Evolutionary conservation across 495 filamentous ascomycete species (phyloP).

Genomic region (Bombardia bombarda): DNA sequence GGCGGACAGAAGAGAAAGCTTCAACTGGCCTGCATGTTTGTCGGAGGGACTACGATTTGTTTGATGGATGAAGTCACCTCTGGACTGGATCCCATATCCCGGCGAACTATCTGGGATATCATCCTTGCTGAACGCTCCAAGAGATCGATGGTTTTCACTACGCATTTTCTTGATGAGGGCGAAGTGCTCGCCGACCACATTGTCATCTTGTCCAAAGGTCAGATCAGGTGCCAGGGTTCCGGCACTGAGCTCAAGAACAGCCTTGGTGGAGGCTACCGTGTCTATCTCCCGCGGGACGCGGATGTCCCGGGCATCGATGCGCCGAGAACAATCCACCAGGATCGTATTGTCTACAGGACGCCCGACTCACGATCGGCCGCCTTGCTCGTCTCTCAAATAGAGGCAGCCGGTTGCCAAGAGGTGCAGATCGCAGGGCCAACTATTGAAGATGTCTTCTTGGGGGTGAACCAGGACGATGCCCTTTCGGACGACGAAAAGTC

Average conservation of each 20-base stretch:
- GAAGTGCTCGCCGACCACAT: constrained; percentile 68
- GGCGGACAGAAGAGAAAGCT: constrained; percentile 81
- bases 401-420: constrained; percentile 48
- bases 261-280: constrained; percentile 64
- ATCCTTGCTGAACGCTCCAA: constrained; percentile 63
- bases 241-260: constrained; percentile 58
- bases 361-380: constrained; percentile 52
- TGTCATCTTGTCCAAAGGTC: constrained; percentile 62
- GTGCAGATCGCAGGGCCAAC: constrained; percentile 71
- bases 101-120: constrained; percentile 81
- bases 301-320: constrained; percentile 39
- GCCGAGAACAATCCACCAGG: constrained; percentile 46
- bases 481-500: background rate
- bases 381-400: constrained; percentile 52
- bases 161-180: constrained; percentile 72
- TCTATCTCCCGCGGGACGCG: constrained; percentile 51
- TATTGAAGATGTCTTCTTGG: constrained; percentile 77
- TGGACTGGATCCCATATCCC: constrained; percentile 68
- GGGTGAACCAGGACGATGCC: constrained; percentile 61
- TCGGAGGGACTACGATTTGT: constrained; percentile 68
- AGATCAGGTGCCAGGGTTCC: constrained; percentile 60
- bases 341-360: constrained; percentile 60
- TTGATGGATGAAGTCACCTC: constrained; percentile 78
- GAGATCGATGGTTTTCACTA: constrained; percentile 73
- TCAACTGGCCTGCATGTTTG: constrained; percentile 84